Base-by-base conservation (phyloP, 2,329 filamentous ascomycete species). In the Ophidiomyces ophidiicola region DNA sequence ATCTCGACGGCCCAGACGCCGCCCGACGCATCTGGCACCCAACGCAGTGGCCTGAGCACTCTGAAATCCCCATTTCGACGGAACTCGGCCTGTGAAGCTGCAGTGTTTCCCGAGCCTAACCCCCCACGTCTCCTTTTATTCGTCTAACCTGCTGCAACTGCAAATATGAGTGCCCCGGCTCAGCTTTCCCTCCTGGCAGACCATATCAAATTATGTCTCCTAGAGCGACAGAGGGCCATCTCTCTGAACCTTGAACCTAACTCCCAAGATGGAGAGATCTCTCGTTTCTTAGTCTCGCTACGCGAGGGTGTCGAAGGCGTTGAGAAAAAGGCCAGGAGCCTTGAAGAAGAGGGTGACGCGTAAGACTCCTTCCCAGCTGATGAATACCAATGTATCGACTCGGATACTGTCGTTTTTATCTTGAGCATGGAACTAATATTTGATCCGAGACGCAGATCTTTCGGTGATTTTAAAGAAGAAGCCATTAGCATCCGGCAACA, bases 121-220 rank as follows among this genome's bases (percentile, higher is more conserved):
- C n/a, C n/a, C n/a, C n/a, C n/a, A n/a, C n/a, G n/a, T n/a, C n/a
- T n/a, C n/a, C n/a, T n/a, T n/a, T n/a, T n/a, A n/a, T n/a, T n/a
- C n/a, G n/a, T n/a, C n/a, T 7, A 26, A 26, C n/a, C 24, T n/a
- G 24, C 24, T 7, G 24, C 24, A 6, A 31, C 36, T 32, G 21
- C 31, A 24, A 42, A 53, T 19, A 69, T 67, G 63, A 57, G 68
- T 44, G 74, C 70, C 50, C 68, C 74, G 35, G 70, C 71, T 10
- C 87, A 94, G 61, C 79, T 96, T 50, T 85, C 87, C 59, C 80
- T 96, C 39, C 76, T 96, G 42, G 85, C 87, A 54, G 90, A 98
- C 65, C 88, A 96, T 63, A 83, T 96, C 70, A 94, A 96, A 64
- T 76, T 96, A 45, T 94, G 87, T 10, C 72, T 98, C 11, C 77